Conservation (phyloP, 2,329 filamentous ascomycete genomes). For the Colletotrichum lindemuthianum region DNA sequence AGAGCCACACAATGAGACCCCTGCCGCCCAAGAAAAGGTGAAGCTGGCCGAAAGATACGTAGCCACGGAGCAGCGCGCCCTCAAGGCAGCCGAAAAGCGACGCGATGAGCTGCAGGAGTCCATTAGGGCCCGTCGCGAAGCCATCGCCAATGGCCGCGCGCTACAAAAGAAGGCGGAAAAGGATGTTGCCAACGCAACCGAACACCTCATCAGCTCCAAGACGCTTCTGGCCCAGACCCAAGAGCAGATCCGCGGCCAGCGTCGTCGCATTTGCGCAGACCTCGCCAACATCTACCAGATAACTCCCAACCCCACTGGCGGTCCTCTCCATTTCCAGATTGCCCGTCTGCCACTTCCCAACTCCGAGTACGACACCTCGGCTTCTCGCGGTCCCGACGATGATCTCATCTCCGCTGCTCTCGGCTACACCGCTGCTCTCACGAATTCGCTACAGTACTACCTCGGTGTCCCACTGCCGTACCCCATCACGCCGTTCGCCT, state of each 20-base stretch:
- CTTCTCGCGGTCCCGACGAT: slow-evolving; percentile 60
- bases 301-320: slow-evolving; percentile 64
- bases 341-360: slow-evolving; percentile 83
- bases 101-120: slow-evolving; percentile 75
- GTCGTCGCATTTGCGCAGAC: slow-evolving; percentile 88
- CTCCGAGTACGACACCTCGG: slow-evolving; percentile 71
- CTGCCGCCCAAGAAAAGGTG: slow-evolving; percentile 60
- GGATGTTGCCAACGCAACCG: slow-evolving; percentile 70
- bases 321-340: slow-evolving; percentile 84
- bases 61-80: slow-evolving; percentile 70
- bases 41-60: slow-evolving; percentile 65
- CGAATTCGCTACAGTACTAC: slow-evolving; percentile 83
- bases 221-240: slow-evolving; percentile 65
- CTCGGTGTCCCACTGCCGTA: slow-evolving; percentile 84
- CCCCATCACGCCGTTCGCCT: slow-evolving; percentile 76
- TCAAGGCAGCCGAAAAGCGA: slow-evolving; percentile 69
- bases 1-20: slow-evolving; percentile 53
- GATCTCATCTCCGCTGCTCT: slow-evolving; percentile 83
- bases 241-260: slow-evolving; percentile 82
- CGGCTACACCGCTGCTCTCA: slow-evolving; percentile 80
- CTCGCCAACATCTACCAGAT: slow-evolving; percentile 84
- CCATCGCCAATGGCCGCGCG: slow-evolving; percentile 72
- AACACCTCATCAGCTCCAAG: slow-evolving; percentile 67
- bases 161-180: slow-evolving; percentile 67
- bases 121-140: slow-evolving; percentile 70